phyloP scores from a whole-genome alignment of 495 filamentous ascomycete genomes.

The Penicillium maclennaniae region DNA sequence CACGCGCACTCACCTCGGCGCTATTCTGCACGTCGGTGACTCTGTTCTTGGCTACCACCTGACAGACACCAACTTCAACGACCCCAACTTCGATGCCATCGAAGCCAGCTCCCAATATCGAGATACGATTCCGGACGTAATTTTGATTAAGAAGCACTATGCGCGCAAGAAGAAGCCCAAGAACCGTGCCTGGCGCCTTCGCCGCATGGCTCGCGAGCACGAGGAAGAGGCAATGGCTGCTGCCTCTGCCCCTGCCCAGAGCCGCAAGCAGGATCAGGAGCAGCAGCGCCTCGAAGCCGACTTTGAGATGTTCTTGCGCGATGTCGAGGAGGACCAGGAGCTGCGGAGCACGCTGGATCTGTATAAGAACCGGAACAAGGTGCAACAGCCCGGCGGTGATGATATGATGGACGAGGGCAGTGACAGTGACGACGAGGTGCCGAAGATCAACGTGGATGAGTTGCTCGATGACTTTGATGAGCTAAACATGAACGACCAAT shows the following conservation, averaged over 20 bases:
- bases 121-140: slow-evolving; percentile 80
- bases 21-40: slow-evolving; percentile 83
- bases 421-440: slow-evolving; percentile 62
- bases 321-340: slow-evolving; percentile 94
- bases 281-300: slow-evolving; percentile 80
- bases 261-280: slow-evolving; percentile 65
- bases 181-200: slow-evolving; percentile 84
- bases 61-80: slow-evolving; percentile 88
- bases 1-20: slow-evolving; percentile 83
- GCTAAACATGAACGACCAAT: slow-evolving; percentile 57
- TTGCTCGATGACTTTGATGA: slow-evolving; percentile 88
- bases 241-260: slow-evolving; percentile 21
- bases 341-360: slow-evolving; percentile 75
- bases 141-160: slow-evolving; percentile 96
- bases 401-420: slow-evolving; percentile 63
- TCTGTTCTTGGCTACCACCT: slow-evolving; percentile 89
- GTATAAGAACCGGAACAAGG: slow-evolving; percentile 64
- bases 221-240: slow-evolving; percentile 53
- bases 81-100: slow-evolving; percentile 72
- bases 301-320: slow-evolving; percentile 94
- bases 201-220: slow-evolving; percentile 88
- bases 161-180: slow-evolving; percentile 82
- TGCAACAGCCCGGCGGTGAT: slow-evolving; percentile 27
- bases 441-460: slow-evolving; percentile 77
- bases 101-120: slow-evolving; percentile 65